Conservation (phyloP, 2,329 filamentous ascomycete species). For the Tolypocladium pustulatum region DNA sequence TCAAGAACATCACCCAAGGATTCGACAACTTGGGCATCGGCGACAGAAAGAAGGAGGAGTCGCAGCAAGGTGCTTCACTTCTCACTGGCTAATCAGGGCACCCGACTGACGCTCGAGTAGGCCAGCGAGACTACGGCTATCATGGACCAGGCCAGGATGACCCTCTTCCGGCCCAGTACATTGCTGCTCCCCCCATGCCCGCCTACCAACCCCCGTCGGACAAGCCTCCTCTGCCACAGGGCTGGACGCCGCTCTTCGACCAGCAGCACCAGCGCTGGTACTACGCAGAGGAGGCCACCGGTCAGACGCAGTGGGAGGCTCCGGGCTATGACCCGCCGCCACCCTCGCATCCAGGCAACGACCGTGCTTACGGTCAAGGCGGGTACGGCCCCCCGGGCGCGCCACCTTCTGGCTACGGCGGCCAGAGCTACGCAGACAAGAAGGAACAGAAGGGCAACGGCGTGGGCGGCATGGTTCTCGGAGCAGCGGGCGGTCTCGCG, state of each 20-base stretch:
- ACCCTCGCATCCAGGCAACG: slow-evolving; percentile 11
- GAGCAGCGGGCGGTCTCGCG: slow-evolving; percentile 48
- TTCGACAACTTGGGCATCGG: slow-evolving; percentile 38
- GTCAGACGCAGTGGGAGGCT: slow-evolving; percentile 54
- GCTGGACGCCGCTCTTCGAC: slow-evolving; percentile 56
- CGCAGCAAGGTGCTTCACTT: neutral
- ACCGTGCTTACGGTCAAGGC: slow-evolving; percentile 11
- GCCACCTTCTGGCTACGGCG: neutral
- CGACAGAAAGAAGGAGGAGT: slow-evolving; percentile 12
- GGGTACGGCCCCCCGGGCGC: neutral
- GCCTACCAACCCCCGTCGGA: slow-evolving; percentile 23
- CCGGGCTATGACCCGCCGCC: slow-evolving; percentile 26
- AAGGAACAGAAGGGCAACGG: slow-evolving; percentile 28
- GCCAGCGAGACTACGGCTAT: slow-evolving; percentile 14
- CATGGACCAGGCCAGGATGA: slow-evolving; percentile 11
- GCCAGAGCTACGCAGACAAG: slow-evolving; percentile 3
- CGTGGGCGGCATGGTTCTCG: slow-evolving; percentile 45
- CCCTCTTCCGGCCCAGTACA: slow-evolving; percentile 8
- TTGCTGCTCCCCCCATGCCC: slow-evolving; percentile 12
- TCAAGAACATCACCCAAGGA: slow-evolving; percentile 30
- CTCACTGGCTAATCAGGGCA: too few relatives aligned
- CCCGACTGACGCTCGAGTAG: slow-evolving; percentile 2
- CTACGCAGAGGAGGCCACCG: slow-evolving; percentile 52
- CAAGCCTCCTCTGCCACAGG: slow-evolving; percentile 42
- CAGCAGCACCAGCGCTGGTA: slow-evolving; percentile 51